Percentiles rank a stretch among this genome's conserved stretches.
Conservation (phyloP, 805 yeast species). For the Tetrapisispora taiwanensis region DNA sequence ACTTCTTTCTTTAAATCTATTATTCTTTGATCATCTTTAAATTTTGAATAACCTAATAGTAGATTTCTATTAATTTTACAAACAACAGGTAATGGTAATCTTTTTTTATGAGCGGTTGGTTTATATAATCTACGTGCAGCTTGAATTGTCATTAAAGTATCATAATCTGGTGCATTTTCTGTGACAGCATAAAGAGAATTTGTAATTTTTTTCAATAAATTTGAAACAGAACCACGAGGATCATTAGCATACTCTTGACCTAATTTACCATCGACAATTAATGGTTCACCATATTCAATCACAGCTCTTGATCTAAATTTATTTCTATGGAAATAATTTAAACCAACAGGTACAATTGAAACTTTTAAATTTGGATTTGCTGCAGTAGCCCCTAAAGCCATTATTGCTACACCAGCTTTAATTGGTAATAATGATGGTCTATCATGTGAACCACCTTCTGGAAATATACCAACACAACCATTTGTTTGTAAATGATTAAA, state of each 20-base stretch:
- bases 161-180: slow-evolving; percentile 88
- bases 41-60: slow-evolving; percentile 71
- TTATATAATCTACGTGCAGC: slow-evolving; percentile 78
- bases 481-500: slow-evolving; percentile 70
- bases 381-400: slow-evolving; percentile 92
- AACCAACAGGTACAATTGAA: slow-evolving; percentile 86
- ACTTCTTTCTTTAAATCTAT: slow-evolving; percentile 53
- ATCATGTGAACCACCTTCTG: slow-evolving; percentile 98
- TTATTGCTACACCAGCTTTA: slow-evolving; percentile 94
- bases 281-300: slow-evolving; percentile 82
- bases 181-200: slow-evolving; percentile 78
- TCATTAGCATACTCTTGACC: slow-evolving; percentile 56
- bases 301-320: slow-evolving; percentile 92
- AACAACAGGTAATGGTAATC: slow-evolving; percentile 55
- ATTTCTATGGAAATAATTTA: slow-evolving; percentile 92
- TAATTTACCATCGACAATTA: slow-evolving; percentile 50
- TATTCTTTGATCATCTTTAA: slow-evolving; percentile 62
- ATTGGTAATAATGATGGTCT: slow-evolving; percentile 83
- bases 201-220: slow-evolving; percentile 60
- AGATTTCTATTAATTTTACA: slow-evolving; percentile 85
- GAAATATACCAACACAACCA: slow-evolving; percentile 83
- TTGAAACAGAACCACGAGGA: slow-evolving; percentile 65
- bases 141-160: slow-evolving; percentile 86
- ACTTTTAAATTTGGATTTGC: slow-evolving; percentile 65
- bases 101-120: slow-evolving; percentile 29